Evolutionary conservation across 345 rosid genomes (phyloP).

Genomic region (Lagerstroemia speciosa): DNA sequence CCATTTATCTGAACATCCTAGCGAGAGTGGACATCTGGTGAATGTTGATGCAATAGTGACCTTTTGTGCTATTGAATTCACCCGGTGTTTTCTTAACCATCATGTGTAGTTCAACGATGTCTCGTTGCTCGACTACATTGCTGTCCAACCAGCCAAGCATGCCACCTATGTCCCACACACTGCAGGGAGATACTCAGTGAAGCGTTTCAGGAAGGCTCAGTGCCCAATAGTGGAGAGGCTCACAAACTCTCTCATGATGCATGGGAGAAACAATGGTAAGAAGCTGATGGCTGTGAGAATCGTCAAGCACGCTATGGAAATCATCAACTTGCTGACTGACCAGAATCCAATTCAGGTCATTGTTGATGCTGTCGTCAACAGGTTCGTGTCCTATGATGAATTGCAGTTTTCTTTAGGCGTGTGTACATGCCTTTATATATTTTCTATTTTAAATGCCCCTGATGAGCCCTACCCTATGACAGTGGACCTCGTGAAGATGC

Average conservation of each 20-base stretch:
- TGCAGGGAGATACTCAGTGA: conserved; percentile 85
- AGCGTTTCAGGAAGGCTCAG: conserved; percentile 93
- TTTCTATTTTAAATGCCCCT: neutral
- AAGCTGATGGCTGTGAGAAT: conserved; percentile 86
- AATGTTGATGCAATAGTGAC: neutral
- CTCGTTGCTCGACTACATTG: conserved; percentile 67
- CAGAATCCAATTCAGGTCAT: conserved; percentile 83
- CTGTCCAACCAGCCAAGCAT: conserved; percentile 61
- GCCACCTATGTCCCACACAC: conserved; percentile 95
- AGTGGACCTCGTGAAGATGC: conserved; percentile 99
- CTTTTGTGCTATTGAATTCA: neutral
- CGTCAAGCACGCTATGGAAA: conserved; percentile 86
- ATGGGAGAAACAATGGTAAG: conserved; percentile 88
- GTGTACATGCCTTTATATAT: neutral
- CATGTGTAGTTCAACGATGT: conserved; percentile 51
- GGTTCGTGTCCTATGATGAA: conserved; percentile 30
- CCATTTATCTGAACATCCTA: neutral
- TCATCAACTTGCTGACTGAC: conserved; percentile 75
- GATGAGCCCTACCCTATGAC: neutral
- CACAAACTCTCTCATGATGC: conserved; percentile 94
- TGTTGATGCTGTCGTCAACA: conserved; percentile 84
- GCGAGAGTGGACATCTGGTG: neutral
- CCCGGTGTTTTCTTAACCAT: neutral
- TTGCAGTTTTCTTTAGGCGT: neutral
- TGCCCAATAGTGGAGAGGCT: conserved; percentile 95